Conservation (phyloP, 1,284 basidiomycete species). For the Gomphus bonarii region DNA sequence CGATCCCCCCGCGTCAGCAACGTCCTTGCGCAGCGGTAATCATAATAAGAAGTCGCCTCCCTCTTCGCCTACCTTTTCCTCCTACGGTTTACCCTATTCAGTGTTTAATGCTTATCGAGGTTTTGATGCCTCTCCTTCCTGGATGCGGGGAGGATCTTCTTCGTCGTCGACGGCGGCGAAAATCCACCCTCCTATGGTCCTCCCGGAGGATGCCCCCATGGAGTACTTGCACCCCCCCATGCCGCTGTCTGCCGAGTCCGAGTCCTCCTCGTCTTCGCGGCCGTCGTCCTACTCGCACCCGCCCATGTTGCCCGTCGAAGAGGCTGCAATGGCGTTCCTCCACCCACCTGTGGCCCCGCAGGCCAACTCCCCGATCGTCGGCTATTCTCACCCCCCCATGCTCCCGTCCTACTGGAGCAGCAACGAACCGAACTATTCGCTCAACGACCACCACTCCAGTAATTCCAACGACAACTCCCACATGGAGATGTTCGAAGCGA, state of each 20-base stretch:
- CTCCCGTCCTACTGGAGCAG: slow-evolving; percentile 17
- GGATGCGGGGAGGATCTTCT: slow-evolving; percentile 18
- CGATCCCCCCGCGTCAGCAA: slow-evolving; percentile 51
- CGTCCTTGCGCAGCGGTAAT: slow-evolving; percentile 23
- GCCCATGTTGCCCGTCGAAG: slow-evolving; percentile 39
- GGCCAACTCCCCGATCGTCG: slow-evolving; percentile 22
- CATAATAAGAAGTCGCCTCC: neutral
- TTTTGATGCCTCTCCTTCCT: slow-evolving; percentile 22
- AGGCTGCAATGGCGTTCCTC: slow-evolving; percentile 23
- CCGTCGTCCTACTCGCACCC: slow-evolving; percentile 40
- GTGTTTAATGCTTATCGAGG: slow-evolving; percentile 2
- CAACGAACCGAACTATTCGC: slow-evolving; percentile 22
- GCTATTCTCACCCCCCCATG: slow-evolving; percentile 32
- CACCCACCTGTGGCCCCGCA: slow-evolving; percentile 33
- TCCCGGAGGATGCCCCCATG: slow-evolving; percentile 41
- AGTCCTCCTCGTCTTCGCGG: slow-evolving; percentile 19
- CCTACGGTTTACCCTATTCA: slow-evolving; percentile 6
- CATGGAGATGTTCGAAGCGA: slow-evolving; percentile 12
- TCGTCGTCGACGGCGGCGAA: slow-evolving; percentile 29
- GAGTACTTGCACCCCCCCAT: slow-evolving; percentile 51
- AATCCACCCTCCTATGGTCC: slow-evolving; percentile 43
- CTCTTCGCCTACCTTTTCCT: slow-evolving; percentile 5
- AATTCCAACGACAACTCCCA: slow-evolving; percentile 7
- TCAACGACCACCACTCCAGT: slow-evolving; percentile 11
- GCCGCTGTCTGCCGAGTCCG: slow-evolving; percentile 28